These are phyloP conservation scores for Bipolaris zeicola DNA, from an alignment of 2,329 filamentous ascomycete genomes.

Conservation along the genomic window DNA sequence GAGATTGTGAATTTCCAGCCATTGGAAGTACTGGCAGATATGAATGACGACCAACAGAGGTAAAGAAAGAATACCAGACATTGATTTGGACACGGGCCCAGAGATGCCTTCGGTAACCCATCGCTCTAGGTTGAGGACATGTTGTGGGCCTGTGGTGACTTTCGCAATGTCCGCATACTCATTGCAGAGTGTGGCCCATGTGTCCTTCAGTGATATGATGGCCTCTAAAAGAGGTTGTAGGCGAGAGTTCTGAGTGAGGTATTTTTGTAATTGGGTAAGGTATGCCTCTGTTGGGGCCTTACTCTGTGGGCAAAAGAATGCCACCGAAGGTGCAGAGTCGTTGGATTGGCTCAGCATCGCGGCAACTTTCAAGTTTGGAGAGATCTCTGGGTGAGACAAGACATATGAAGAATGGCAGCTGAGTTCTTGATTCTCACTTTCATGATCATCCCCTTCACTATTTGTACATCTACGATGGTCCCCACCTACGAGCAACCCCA, in stretches of 20 bases:
- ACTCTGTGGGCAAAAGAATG: conserved; percentile 29
- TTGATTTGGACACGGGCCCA: conserved; percentile 19
- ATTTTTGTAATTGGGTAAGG: conserved; percentile 21
- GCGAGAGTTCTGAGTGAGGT: conserved; percentile 9
- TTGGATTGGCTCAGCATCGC: conserved; percentile 1
- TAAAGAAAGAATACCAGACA: conserved; percentile 21
- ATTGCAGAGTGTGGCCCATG: conserved; percentile 13
- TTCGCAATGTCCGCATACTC: conserved; percentile 13
- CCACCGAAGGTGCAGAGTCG: conserved; percentile 16
- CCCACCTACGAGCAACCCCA: too few relatives aligned
- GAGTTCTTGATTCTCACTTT: not conserved
- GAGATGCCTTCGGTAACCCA: conserved; percentile 22
- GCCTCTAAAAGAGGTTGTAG: conserved; percentile 9
- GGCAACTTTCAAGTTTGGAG: not conserved
- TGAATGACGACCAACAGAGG: conserved; percentile 29
- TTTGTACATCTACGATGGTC: not conserved
- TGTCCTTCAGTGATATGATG: conserved; percentile 9
- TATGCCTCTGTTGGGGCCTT: conserved; percentile 26
- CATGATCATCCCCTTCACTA: not conserved
- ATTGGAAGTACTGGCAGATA: conserved; percentile 30
- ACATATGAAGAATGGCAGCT: not conserved
- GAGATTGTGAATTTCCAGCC: conserved; percentile 14
- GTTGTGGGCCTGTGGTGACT: conserved; percentile 8
- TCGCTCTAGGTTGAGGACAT: conserved; percentile 11
- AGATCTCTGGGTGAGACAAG: not conserved